Conservation (phyloP, 108 stramenopile genomes). For the Skeletonema tropicum region DNA sequence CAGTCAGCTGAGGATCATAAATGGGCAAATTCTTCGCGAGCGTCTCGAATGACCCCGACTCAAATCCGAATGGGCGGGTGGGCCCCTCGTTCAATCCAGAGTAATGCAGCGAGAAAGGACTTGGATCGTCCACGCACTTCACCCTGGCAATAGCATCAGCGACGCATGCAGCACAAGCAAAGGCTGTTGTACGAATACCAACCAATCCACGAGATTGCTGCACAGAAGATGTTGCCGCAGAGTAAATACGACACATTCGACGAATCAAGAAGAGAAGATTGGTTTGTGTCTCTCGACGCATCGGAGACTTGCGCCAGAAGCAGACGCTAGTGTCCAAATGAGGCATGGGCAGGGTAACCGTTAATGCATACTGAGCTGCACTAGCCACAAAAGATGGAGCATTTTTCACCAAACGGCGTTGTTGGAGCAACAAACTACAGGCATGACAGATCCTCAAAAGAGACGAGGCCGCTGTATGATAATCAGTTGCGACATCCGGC, state of each 20-base stretch:
- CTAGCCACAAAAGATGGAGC: slow-evolving; percentile 94
- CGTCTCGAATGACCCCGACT: slow-evolving; percentile 93
- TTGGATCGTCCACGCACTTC: slow-evolving; percentile 93
- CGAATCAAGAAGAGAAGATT: slow-evolving; percentile 89
- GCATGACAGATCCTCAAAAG: slow-evolving; percentile 91
- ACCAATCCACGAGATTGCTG: slow-evolving; percentile 96
- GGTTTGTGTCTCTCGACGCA: slow-evolving; percentile 93
- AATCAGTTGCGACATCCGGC: slow-evolving; percentile 88
- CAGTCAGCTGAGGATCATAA: slow-evolving; percentile 85
- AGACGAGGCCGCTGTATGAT: slow-evolving; percentile 85
- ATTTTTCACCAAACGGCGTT: slow-evolving; percentile 94
- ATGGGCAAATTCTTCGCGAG: slow-evolving; percentile 94
- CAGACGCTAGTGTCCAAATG: slow-evolving; percentile 83
- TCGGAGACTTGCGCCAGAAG: slow-evolving; percentile 92
- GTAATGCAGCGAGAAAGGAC: slow-evolving; percentile 94
- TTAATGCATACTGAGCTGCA: slow-evolving; percentile 94
- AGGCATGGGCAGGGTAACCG: slow-evolving; percentile 94
- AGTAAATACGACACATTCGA: slow-evolving; percentile 88
- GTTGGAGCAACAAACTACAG: slow-evolving; percentile 95
- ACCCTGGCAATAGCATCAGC: slow-evolving; percentile 96
- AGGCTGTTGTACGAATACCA: slow-evolving; percentile 95
- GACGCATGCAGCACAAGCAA: slow-evolving; percentile 94
- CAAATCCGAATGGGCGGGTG: slow-evolving; percentile 94
- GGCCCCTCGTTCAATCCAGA: slow-evolving; percentile 95
- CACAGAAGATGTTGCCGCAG: slow-evolving; percentile 90